Conservation (phyloP, 768 basidiomycete species). For the Suillus occidentalis region DNA sequence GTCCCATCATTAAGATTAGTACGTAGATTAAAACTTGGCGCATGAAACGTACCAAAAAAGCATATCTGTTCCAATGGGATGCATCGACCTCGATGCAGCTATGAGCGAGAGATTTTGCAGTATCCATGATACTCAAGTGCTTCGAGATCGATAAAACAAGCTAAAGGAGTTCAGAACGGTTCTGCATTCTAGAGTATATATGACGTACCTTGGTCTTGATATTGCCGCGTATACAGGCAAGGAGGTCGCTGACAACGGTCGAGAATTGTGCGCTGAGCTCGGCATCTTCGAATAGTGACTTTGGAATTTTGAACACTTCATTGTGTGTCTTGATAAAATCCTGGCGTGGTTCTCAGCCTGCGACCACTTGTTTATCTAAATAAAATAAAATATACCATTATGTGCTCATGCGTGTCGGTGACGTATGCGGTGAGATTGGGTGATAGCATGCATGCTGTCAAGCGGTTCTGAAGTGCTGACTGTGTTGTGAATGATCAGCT, state of each 20-base stretch:
- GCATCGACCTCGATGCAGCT: slow-evolving; percentile 4
- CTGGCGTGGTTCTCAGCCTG: background rate
- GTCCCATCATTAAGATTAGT: background rate
- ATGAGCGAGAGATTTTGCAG: background rate
- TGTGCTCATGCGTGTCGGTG: slow-evolving; percentile 4
- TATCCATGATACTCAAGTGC: no score
- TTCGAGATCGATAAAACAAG: background rate
- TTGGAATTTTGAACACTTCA: slow-evolving; percentile 5
- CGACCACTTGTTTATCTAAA: no score
- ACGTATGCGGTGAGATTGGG: slow-evolving; percentile 9
- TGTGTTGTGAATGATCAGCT: background rate
- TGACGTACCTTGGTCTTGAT: background rate
- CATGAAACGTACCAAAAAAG: slow-evolving; percentile 8
- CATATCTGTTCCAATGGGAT: slow-evolving; percentile 4
- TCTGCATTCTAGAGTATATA: no score
- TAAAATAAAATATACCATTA: no score
- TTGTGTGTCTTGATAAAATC: slow-evolving; percentile 7
- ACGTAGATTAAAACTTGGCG: background rate
- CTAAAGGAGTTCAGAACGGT: no score
- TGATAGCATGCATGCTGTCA: background rate
- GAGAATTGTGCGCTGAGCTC: background rate
- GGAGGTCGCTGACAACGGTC: background rate
- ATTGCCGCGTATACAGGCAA: background rate
- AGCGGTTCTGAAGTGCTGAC: background rate
- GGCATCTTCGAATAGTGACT: background rate